Conservation (phyloP, 768 basidiomycete species). For the Serendipita sp. region DNA sequence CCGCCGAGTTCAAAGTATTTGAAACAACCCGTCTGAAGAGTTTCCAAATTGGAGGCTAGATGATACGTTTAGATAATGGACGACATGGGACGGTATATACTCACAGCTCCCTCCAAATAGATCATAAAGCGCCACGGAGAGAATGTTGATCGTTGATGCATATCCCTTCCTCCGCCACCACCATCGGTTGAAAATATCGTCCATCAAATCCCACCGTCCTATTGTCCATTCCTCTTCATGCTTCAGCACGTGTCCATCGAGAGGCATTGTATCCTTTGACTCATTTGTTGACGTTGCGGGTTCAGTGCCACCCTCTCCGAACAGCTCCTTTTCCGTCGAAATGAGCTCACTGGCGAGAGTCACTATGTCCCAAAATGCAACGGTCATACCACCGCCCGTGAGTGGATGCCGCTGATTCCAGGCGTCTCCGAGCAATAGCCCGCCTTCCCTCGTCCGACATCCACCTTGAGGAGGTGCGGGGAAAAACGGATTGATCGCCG, state of each 20-base stretch:
- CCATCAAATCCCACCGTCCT: slow-evolving; percentile 22
- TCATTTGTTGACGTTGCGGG: not conserved
- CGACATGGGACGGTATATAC: slow-evolving; percentile 18
- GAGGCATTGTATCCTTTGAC: not conserved
- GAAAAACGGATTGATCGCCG: slow-evolving; percentile 93
- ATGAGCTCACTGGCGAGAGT: slow-evolving; percentile 46
- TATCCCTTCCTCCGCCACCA: slow-evolving; percentile 77
- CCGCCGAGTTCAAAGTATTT: slow-evolving; percentile 94
- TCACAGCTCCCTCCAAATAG: slow-evolving; percentile 84
- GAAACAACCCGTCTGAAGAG: slow-evolving; percentile 77
- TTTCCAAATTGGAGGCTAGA: slow-evolving; percentile 42
- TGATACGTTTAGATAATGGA: not conserved
- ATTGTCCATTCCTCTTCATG: slow-evolving; percentile 6
- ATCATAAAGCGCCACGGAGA: slow-evolving; percentile 87
- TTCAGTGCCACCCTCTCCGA: not conserved
- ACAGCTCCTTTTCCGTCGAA: slow-evolving; percentile 24
- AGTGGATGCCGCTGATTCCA: slow-evolving; percentile 99
- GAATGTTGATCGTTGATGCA: slow-evolving; percentile 75
- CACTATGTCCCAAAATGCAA: slow-evolving; percentile 77
- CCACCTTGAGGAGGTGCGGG: slow-evolving; percentile 43
- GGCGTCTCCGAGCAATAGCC: slow-evolving; percentile 80
- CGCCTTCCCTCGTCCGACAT: slow-evolving; percentile 39
- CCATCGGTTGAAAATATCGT: slow-evolving; percentile 47
- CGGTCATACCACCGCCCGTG: slow-evolving; percentile 92
- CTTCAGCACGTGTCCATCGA: slow-evolving; percentile 22